These are phyloP conservation scores for Coemansia asiatica DNA, from an alignment of 192 early-diverging fungal species.

Conservation along the genomic window DNA sequence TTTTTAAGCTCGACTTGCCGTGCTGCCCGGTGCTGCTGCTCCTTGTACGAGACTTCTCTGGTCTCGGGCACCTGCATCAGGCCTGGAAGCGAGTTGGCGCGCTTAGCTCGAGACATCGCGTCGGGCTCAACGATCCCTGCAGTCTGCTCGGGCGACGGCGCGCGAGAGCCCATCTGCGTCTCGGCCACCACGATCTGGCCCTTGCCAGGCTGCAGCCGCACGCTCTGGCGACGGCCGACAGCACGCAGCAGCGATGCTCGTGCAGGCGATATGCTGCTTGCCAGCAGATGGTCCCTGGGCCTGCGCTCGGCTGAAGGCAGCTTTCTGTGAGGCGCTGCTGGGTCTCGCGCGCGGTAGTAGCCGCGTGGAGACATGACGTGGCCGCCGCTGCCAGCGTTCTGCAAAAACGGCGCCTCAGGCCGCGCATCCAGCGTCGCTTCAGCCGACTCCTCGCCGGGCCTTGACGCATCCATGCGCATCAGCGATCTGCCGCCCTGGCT, in stretches of 20 bases:
- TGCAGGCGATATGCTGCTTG: conserved; percentile 41
- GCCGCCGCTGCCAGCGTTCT: neutral
- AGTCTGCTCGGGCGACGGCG: conserved; percentile 11
- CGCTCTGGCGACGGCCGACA: conserved; percentile 53
- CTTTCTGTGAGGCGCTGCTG: conserved; percentile 48
- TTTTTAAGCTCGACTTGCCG: conserved; percentile 26
- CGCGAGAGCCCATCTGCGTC: conserved; percentile 23
- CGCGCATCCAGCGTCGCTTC: conserved; percentile 6
- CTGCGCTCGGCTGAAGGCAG: conserved; percentile 17
- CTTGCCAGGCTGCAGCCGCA: conserved; percentile 52
- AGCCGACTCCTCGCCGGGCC: conserved; percentile 22
- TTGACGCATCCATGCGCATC: conserved; percentile 20
- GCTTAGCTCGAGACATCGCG: conserved; percentile 36
- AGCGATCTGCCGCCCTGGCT: conserved; percentile 8
- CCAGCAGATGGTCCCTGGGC: neutral
- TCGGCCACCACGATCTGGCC: conserved; percentile 54
- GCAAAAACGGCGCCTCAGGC: neutral
- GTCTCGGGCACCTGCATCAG: conserved; percentile 54
- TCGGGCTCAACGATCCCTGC: conserved; percentile 27
- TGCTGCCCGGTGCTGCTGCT: conserved; percentile 44
- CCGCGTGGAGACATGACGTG: conserved; percentile 39
- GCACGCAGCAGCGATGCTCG: conserved; percentile 52
- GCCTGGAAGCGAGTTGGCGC: conserved; percentile 51
- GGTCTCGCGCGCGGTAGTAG: conserved; percentile 52
- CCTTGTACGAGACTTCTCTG: conserved; percentile 50